Base-by-base conservation (phyloP, 768 basidiomycete species). In the Russula sp. region DNA sequence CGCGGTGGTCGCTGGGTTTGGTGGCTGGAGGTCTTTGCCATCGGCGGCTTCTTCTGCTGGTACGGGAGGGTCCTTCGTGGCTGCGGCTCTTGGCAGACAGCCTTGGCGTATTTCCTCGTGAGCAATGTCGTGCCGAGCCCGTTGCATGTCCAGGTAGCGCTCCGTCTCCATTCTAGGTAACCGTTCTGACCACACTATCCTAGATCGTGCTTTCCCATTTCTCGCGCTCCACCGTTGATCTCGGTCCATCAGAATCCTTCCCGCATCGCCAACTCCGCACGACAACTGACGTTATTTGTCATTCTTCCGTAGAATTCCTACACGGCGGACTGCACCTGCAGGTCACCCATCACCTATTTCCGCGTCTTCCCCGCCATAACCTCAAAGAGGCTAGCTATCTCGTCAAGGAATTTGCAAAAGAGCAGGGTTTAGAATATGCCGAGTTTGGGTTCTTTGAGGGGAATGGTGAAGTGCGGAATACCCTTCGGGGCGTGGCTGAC, bases 311-410 rank as follows among this genome's bases (percentile, higher is more conserved):
- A 68, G 90, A 82, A 56, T 98, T 94, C 71, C 75, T 99, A 39
- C 97, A 99, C 70, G 97, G 97, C 11, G 97, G 97, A n/a, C 83
- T 99, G 20, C 93, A 99, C 69, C 84, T 98, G 13, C 97, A 99
- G 75, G 92, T 98, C 48, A 94, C 96, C 2, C 97, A 99, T 69
- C 95, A 98, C 74, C 82, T 98, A 62, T 98, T 98, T 78, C 97
- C 97, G 20, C 87, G 97, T 11, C 79, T 98, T 1, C 97, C 97
- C 2, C 81, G 97, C 44, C 96, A 98, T 78, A 94, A 97, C 72
- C 81, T 99, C 57, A 83, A 84, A 40, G 79, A 84, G 59, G 96
- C 96, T 2, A 91, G 90, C 66, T 62, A 80, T 35, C 77, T 95
- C 22, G 94, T 97, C 57, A 96, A 94, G 73, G 81, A 88, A 69